Evolutionary conservation across 192 early-diverging fungal genomes (phyloP), one percentile per base, ranked within the genome.

Genomic region (Mortierella hygrophila): DNA sequence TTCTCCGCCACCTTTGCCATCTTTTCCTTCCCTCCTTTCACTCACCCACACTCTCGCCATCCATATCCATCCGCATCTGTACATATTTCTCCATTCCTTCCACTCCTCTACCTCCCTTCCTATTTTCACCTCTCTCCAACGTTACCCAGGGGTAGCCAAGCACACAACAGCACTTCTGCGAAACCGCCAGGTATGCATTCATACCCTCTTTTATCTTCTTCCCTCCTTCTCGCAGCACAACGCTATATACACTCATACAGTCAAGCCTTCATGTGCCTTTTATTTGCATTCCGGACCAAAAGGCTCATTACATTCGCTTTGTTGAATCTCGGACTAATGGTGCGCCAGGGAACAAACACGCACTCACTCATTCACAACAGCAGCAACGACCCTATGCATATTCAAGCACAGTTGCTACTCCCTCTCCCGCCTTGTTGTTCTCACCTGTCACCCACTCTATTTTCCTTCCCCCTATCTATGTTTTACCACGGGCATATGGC

Each of bases 311-410:
- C 60, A 65, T 32, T 65, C 4, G 0, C 23, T 65, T 65, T 29
- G 60, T 65, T 65, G 60, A 65, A 65, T 65, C 60, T 65, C 60
- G 60, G 60, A 65, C 60, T 32, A 57, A 32, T 29, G 60, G 60
- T 65, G 29, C 60, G 16, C 29, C 11, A 32, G 3, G 60, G 60
- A 65, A 65, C 29, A 65, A 32, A 65, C n/a, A 60, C 11, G 3
- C 60, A 29, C 9, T 29, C 29, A 5, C 16, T 26, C n/a, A 18
- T n/a, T 26, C n/a, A 4, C 49, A 52, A 21, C 49, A 52, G n/a
- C n/a, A 26, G n/a, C 0, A 65, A 26, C 23, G 13, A 1, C 29
- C 60, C 60, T 29, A 0, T 29, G n/a, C 9, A 63, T 32, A 10
- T 32, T 13, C 60, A 60, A 60, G 4, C n/a, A 60, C 60, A 32